A percentile compares a stretch with the other conserved stretches of the same genome.
phyloP scores from a whole-genome alignment of 2,329 filamentous ascomycete genomes.

The Phialophora expanda region DNA sequence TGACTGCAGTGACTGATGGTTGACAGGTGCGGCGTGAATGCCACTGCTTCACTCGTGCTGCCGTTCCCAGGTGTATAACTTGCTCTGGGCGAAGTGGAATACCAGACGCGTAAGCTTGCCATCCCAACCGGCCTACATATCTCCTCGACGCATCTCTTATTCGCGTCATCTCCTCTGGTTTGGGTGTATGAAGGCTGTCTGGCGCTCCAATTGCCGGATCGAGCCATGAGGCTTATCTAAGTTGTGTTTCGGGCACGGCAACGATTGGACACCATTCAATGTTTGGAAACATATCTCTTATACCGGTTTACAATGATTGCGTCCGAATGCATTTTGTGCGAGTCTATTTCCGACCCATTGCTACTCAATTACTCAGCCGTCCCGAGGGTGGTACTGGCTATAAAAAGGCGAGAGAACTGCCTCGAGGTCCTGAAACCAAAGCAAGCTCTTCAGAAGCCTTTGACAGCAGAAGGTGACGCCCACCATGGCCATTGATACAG shows the following conservation, averaged over 20 bases:
- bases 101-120: background rate
- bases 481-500: conserved; percentile 20
- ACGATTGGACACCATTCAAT: background rate
- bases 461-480: background rate
- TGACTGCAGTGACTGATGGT: background rate
- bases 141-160: background rate
- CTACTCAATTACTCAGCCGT: background rate
- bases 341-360: background rate
- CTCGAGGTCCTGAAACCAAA: background rate
- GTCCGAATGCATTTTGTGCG: background rate
- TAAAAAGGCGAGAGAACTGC: background rate
- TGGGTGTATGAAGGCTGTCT: background rate
- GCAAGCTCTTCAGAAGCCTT: background rate
- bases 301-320: background rate
- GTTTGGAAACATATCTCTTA: background rate
- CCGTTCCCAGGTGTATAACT: background rate
- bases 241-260: background rate
- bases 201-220: conserved; percentile 8
- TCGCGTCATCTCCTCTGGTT: background rate
- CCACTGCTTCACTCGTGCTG: background rate
- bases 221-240: background rate
- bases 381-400: background rate
- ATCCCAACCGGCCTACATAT: background rate
- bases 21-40: background rate
- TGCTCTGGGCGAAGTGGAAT: background rate